Conservation (phyloP, 768 basidiomycete species). For the Krasilnikovozyma curviuscula region DNA sequence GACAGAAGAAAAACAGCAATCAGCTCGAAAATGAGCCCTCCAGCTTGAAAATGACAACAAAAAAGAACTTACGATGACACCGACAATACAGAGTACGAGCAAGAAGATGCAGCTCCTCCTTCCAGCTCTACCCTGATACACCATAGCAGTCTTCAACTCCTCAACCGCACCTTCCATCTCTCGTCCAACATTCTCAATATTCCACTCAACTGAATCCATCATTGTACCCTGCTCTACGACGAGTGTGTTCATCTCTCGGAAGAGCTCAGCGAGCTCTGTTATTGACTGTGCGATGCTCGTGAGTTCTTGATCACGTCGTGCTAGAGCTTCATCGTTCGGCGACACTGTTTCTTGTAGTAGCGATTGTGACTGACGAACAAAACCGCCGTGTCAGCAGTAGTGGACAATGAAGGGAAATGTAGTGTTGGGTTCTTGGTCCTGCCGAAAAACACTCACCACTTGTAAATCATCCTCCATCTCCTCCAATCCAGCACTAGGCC, state of each 20-base stretch:
- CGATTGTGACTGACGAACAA: constrained; percentile 18
- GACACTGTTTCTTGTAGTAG: constrained; percentile 25
- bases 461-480: constrained; percentile 80
- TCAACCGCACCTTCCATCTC: constrained; percentile 65
- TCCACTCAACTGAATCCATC: constrained; percentile 90
- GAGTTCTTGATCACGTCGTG: constrained; percentile 46
- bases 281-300: constrained; percentile 83
- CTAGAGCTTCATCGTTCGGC: constrained; percentile 13
- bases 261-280: constrained; percentile 73
- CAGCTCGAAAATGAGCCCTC: not conserved
- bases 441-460: constrained; percentile 39
- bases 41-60: not conserved
- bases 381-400: not conserved
- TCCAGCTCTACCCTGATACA: constrained; percentile 83
- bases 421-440: not conserved
- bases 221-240: constrained; percentile 97
- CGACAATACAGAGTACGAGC: constrained; percentile 71
- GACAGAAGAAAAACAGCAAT: not conserved
- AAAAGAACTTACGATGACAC: constrained; percentile 34
- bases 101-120: constrained; percentile 84
- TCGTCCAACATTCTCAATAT: constrained; percentile 75
- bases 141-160: constrained; percentile 62
- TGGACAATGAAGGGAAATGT: not conserved
- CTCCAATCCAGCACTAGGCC: constrained; percentile 56
- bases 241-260: constrained; percentile 79